These are phyloP conservation scores for Oehlia diaphana DNA, from an alignment of 192 early-diverging fungal species.

Conservation along the genomic window DNA sequence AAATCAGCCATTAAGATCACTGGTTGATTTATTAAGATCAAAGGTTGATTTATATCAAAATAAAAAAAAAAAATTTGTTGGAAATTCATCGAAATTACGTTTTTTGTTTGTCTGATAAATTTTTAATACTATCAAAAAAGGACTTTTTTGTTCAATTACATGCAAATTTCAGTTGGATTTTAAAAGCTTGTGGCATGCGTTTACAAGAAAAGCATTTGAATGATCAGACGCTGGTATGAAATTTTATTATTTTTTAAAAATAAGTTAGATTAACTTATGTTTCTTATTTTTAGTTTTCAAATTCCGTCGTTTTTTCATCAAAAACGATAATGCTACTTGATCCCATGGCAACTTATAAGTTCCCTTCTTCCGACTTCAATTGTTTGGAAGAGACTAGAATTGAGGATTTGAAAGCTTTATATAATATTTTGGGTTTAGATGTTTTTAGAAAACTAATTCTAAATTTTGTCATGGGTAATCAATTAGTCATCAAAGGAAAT, in stretches of 20 bases:
- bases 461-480: conserved; percentile 27
- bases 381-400: background rate
- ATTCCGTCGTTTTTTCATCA: background rate
- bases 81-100: background rate
- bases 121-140: conserved; percentile 37
- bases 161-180: conserved; percentile 58
- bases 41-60: conserved; percentile 36
- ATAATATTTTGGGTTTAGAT: conserved; percentile 1
- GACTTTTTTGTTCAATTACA: conserved; percentile 66
- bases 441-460: conserved; percentile 25
- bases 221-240: conserved; percentile 50
- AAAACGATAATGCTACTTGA: conserved; percentile 4
- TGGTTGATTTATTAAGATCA: conserved; percentile 50
- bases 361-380: background rate
- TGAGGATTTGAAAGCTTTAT: conserved; percentile 10
- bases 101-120: conserved; percentile 8
- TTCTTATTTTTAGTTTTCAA: conserved; percentile 12
- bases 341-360: background rate
- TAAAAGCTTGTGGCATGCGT: conserved; percentile 55
- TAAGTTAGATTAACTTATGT: background rate
- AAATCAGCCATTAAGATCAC: conserved; percentile 49
- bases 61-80: background rate
- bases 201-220: conserved; percentile 50
- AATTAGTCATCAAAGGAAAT: conserved; percentile 17
- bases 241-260: background rate